These are phyloP conservation scores for Phytophthora sojae DNA, from an alignment of 352 stramenopile genomes.

Conservation along the genomic window DNA sequence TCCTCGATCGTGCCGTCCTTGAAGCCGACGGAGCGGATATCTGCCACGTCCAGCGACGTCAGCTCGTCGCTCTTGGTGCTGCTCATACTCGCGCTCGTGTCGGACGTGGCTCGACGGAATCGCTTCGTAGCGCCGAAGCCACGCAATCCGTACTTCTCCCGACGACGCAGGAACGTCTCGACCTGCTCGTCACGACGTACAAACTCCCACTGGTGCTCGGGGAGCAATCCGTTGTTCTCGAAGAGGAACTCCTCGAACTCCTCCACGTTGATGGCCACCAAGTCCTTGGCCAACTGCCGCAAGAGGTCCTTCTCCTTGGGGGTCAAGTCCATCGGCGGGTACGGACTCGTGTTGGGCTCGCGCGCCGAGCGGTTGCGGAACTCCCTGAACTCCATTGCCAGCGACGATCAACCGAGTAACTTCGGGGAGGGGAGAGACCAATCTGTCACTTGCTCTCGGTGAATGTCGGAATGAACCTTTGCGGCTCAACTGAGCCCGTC, in stretches of 20 bases:
- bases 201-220: slow-evolving; percentile 32
- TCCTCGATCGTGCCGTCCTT: slow-evolving; percentile 42
- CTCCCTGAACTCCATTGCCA: slow-evolving; percentile 35
- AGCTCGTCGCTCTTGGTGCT: slow-evolving; percentile 38
- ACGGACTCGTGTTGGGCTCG: slow-evolving; percentile 33
- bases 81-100: slow-evolving; percentile 32
- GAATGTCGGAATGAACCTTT: slow-evolving; percentile 35
- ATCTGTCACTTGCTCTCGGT: slow-evolving; percentile 1
- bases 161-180: slow-evolving; percentile 35
- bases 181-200: slow-evolving; percentile 39
- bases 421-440: slow-evolving; percentile 5
- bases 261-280: slow-evolving; percentile 35
- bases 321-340: slow-evolving; percentile 33
- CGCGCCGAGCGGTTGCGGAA: slow-evolving; percentile 29
- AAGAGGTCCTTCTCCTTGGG: slow-evolving; percentile 31
- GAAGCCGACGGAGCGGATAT: slow-evolving; percentile 37
- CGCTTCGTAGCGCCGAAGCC: slow-evolving; percentile 33
- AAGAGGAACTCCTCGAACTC: slow-evolving; percentile 39
- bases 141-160: slow-evolving; percentile 32
- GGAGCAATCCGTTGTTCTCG: slow-evolving; percentile 31
- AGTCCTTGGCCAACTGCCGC: slow-evolving; percentile 32
- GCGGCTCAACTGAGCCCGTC: background rate
- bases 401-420: background rate
- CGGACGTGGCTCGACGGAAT: slow-evolving; percentile 31
- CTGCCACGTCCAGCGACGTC: slow-evolving; percentile 32